These are phyloP conservation scores for Serendipita indica DNA, from an alignment of 768 basidiomycete species.

Conservation along the genomic window DNA sequence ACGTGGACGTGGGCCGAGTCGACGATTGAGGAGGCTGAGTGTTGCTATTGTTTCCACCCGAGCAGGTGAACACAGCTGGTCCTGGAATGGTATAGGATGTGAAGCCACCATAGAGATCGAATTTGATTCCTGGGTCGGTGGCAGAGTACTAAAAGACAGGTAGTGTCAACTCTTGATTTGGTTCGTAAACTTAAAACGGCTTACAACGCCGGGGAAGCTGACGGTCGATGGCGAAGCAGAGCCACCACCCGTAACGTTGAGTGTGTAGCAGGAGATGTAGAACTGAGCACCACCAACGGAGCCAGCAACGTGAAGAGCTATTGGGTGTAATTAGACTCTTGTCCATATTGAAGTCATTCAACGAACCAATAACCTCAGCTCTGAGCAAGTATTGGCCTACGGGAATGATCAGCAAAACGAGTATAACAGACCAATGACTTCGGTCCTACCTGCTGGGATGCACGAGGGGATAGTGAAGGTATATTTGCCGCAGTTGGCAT, in stretches of 20 bases:
- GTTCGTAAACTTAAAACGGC: constrained; percentile 21
- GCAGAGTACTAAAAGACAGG: neutral
- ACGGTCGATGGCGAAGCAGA: constrained; percentile 30
- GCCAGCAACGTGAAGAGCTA: constrained; percentile 41
- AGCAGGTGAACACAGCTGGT: constrained; percentile 4
- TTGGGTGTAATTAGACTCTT: no score
- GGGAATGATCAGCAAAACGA: no score
- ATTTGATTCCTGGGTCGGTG: neutral
- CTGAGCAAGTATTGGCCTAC: constrained; percentile 35
- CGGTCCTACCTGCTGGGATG: constrained; percentile 24
- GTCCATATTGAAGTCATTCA: no score
- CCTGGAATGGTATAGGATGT: neutral
- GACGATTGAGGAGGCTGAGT: neutral
- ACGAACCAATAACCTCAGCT: constrained; percentile 35
- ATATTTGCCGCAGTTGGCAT: constrained; percentile 17
- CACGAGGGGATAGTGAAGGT: constrained; percentile 32
- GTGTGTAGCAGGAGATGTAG: constrained; percentile 36
- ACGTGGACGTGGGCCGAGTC: neutral
- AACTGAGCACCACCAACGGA: constrained; percentile 28
- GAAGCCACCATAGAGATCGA: neutral
- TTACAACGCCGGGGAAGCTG: constrained; percentile 36
- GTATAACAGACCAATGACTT: no score
- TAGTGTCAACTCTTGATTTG: neutral
- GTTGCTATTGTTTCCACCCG: neutral
- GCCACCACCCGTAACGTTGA: constrained; percentile 33